A percentile compares a stretch with the other conserved stretches of the same genome.
phyloP scores from a whole-genome alignment of 148 eudicot species.

The Cornus kousa region DNA sequence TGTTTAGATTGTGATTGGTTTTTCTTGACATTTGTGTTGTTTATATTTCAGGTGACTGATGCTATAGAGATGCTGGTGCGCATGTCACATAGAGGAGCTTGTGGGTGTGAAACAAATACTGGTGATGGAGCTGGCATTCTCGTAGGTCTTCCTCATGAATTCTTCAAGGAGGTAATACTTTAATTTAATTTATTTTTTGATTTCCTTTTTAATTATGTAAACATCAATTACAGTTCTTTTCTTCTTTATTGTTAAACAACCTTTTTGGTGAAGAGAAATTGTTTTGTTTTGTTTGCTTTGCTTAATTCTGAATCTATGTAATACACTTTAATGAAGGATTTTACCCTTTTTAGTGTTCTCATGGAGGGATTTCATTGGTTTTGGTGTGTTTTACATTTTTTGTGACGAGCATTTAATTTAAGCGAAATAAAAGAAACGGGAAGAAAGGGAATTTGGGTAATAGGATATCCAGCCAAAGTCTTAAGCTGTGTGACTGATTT shows the following conservation, averaged over 20 bases:
- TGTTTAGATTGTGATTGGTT: neutral
- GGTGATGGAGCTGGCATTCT: slow-evolving; percentile 99
- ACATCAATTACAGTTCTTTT: no score
- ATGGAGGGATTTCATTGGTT: neutral
- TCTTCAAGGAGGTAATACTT: slow-evolving; percentile 64
- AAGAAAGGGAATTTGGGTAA: neutral
- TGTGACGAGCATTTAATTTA: no score
- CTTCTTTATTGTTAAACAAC: no score
- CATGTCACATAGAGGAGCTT: slow-evolving; percentile 98
- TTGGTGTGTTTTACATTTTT: neutral
- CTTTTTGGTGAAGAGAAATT: no score
- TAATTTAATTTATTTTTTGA: neutral
- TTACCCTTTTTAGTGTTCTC: neutral
- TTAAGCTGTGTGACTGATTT: neutral
- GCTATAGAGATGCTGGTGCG: slow-evolving; percentile 95
- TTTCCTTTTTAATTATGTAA: neutral
- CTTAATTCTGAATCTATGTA: no score
- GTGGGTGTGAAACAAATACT: slow-evolving; percentile 97
- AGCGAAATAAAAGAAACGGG: neutral
- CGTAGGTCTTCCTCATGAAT: slow-evolving; percentile 89
- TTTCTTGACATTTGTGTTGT: neutral
- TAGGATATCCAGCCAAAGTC: neutral
- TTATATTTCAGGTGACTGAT: slow-evolving; percentile 67
- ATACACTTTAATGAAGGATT: neutral
- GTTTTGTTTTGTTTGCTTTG: neutral